These are phyloP conservation scores for Artemisia tridentata DNA, from an alignment of 129 eudicot species.

Conservation along the genomic window DNA sequence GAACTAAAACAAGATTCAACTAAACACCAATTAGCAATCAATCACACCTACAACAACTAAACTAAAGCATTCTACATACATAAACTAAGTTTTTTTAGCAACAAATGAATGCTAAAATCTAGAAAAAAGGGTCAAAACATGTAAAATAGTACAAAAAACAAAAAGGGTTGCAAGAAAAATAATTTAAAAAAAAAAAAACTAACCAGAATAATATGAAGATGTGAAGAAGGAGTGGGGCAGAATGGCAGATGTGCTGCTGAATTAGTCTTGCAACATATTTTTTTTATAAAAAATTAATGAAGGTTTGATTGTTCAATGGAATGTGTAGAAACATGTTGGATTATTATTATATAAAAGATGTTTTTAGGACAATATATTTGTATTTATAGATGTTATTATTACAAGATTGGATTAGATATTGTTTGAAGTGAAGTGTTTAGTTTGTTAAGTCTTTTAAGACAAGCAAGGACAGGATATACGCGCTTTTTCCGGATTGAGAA, in stretches of 20 bases:
- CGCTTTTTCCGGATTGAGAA: too few relatives aligned
- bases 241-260: constrained; percentile 30
- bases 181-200: constrained; percentile 19
- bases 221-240: constrained; percentile 22
- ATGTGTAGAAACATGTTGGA: constrained; percentile 14
- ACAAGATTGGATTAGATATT: too few relatives aligned
- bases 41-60: constrained; percentile 12
- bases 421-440: too few relatives aligned
- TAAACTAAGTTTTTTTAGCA: background rate
- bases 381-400: too few relatives aligned
- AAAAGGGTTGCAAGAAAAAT: constrained; percentile 20
- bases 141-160: constrained; percentile 1
- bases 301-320: constrained; percentile 31
- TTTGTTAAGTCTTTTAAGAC: too few relatives aligned
- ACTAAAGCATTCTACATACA: constrained; percentile 11
- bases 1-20: background rate
- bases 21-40: background rate
- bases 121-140: constrained; percentile 14
- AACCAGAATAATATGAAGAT: constrained; percentile 19
- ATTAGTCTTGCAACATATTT: constrained; percentile 17
- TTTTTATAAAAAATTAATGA: background rate
- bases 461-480: too few relatives aligned
- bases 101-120: background rate
- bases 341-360: too few relatives aligned
- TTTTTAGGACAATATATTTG: too few relatives aligned